Conservation (phyloP, 2,329 filamentous ascomycete species). For the Tolypocladium sp. region DNA sequence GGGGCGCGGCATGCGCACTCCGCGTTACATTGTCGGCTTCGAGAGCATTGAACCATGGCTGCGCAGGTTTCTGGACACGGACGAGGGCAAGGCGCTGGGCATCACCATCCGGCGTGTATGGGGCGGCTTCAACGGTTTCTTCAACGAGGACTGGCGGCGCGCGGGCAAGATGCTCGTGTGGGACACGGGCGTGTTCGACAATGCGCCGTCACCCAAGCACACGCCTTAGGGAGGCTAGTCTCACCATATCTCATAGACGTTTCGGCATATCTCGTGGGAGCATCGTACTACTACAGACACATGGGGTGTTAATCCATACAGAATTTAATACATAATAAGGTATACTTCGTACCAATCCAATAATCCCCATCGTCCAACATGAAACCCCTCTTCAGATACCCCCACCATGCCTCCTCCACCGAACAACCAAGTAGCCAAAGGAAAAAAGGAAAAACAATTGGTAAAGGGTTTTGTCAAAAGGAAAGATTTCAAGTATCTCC, state of each 20-base stretch:
- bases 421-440: background rate
- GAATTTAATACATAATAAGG: background rate
- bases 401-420: background rate
- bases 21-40: slow-evolving; percentile 53
- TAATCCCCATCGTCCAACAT: background rate
- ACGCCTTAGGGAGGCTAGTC: background rate
- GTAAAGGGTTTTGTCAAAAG: background rate
- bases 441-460: background rate
- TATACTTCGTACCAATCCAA: background rate
- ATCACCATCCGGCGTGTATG: slow-evolving; percentile 40
- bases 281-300: background rate
- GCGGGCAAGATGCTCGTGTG: slow-evolving; percentile 50
- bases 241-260: background rate
- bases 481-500: background rate
- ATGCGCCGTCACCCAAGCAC: background rate
- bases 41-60: slow-evolving; percentile 45
- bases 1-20: slow-evolving; percentile 19
- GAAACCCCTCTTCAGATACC: background rate
- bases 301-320: background rate
- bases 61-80: slow-evolving; percentile 31
- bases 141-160: slow-evolving; percentile 52
- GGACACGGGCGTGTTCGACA: slow-evolving; percentile 35
- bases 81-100: slow-evolving; percentile 29
- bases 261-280: background rate
- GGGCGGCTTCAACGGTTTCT: slow-evolving; percentile 50